Conservation (phyloP, 345 rosid species). For the Kernera saxatilis region DNA sequence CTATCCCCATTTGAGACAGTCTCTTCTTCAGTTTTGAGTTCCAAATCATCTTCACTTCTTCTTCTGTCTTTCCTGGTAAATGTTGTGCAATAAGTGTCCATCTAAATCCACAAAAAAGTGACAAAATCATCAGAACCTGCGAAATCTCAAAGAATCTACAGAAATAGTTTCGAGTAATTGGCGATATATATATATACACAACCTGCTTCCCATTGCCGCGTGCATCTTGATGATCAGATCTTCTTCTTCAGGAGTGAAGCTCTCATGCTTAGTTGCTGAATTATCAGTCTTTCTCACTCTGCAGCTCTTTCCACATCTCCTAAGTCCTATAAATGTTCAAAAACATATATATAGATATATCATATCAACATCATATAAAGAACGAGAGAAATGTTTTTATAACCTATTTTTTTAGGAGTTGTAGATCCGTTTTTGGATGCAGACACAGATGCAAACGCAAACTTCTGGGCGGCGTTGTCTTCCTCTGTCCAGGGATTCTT, state of each 20-base stretch:
- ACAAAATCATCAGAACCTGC: neutral
- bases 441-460: conserved; percentile 15
- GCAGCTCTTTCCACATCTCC: conserved; percentile 80
- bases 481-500: conserved; percentile 20
- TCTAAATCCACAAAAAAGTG: conserved; percentile 32
- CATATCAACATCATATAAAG: neutral
- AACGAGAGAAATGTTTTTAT: neutral
- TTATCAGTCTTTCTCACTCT: conserved; percentile 71
- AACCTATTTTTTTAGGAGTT: conserved; percentile 29
- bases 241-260: conserved; percentile 81
- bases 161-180: neutral
- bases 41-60: conserved; percentile 93
- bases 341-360: neutral
- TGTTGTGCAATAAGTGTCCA: conserved; percentile 93
- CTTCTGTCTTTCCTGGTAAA: conserved; percentile 88
- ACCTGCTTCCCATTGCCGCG: conserved; percentile 93
- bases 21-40: conserved; percentile 84
- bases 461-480: conserved; percentile 12
- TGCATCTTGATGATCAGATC: conserved; percentile 81
- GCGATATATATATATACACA: neutral
- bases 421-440: conserved; percentile 22
- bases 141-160: neutral
- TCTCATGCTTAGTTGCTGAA: conserved; percentile 49
- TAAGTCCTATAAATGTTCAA: conserved; percentile 38
- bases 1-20: conserved; percentile 90